Evolutionary conservation across 75 land plant species (phyloP), one percentile per base, ranked within the genome.

Genomic region (Sequoia sempervirens): DNA sequence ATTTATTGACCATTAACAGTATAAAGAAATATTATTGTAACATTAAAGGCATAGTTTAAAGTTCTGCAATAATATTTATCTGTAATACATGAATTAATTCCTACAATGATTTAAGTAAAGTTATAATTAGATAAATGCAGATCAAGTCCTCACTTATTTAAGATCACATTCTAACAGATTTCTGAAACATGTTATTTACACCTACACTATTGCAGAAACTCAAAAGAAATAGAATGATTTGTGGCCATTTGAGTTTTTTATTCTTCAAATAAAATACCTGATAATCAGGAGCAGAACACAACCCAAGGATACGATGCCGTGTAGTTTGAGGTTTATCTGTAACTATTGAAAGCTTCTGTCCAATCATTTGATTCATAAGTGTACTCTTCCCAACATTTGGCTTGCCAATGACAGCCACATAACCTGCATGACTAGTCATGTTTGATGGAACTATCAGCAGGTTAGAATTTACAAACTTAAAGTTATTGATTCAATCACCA

Each of bases 341-440:
- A 34, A 98, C 99, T 80, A 98, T 96, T 1, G 97, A 98, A 23
- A 98, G 87, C 86, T 98, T 98, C 82, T 96, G 99, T 70, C 99
- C 99, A 15, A 98, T 84, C 88, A 98, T 92, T 80, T 94, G 96
- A 79, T 98, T 98, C 79, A 93, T 85, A 46, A 98, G 94, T 11
- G 99, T 98, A 85, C 99, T 98, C 86, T 98, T 98, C 50, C 99
- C 99, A 72, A 96, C 99, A 93, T 98, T 98, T 52, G 99, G 99
- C 84, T 90, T 96, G 34, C 99, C 99, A n/a, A 98, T 85, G 52
- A 98, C 89, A 34, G 99, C 99, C 69, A 96, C 97, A 85, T 92
- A 98, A 28, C 99, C 99, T 97, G 92, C 84, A 87, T 37, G n/a
- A 28, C 73, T 70, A 70, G 73, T 70, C 32, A 70, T 30, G 37